Percentiles rank a stretch among this genome's conserved stretches.
Conservation (phyloP, 495 filamentous ascomycete genomes). For the Talaromyces proteolyticus region DNA sequence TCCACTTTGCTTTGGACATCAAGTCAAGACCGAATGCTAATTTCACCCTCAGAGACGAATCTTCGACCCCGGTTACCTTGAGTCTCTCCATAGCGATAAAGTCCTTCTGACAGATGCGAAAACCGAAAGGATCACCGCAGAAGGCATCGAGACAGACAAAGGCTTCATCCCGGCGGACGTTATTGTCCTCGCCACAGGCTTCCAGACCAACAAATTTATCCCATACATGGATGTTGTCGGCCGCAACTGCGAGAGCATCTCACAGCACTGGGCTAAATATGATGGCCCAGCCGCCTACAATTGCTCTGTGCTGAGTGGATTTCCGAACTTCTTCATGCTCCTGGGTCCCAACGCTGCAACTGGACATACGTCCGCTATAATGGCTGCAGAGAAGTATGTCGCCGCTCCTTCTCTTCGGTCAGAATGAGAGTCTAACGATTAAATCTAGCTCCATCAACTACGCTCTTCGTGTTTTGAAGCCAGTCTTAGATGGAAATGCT, state of each 20-base stretch:
- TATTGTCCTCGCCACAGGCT: conserved; percentile 47
- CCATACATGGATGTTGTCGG: conserved; percentile 34
- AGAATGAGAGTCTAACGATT: conserved; percentile 2
- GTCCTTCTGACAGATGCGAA: conserved; percentile 34
- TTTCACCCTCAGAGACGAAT: conserved; percentile 32
- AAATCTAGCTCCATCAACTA: conserved; percentile 24
- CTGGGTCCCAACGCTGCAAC: conserved; percentile 54
- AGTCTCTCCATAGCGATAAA: conserved; percentile 31
- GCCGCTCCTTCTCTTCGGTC: neutral
- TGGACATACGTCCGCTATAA: conserved; percentile 48
- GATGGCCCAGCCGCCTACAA: conserved; percentile 49
- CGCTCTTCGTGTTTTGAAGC: conserved; percentile 44
- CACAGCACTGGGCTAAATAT: conserved; percentile 35
- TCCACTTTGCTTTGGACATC: neutral
- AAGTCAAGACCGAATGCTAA: neutral
- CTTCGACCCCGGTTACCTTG: conserved; percentile 41
- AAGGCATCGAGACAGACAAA: conserved; percentile 17
- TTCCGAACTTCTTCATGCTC: conserved; percentile 55
- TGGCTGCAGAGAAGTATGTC: conserved; percentile 41
- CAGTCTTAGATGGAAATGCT: conserved; percentile 38
- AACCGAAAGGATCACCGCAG: conserved; percentile 10
- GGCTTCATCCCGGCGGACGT: conserved; percentile 40
- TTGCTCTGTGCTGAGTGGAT: conserved; percentile 44
- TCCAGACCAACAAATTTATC: conserved; percentile 32
- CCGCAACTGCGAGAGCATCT: conserved; percentile 27